Evolutionary conservation across 2,329 filamentous ascomycete species (phyloP), one percentile per base, ranked within the genome.

Genomic region (Plectosphaerella plurivora): DNA sequence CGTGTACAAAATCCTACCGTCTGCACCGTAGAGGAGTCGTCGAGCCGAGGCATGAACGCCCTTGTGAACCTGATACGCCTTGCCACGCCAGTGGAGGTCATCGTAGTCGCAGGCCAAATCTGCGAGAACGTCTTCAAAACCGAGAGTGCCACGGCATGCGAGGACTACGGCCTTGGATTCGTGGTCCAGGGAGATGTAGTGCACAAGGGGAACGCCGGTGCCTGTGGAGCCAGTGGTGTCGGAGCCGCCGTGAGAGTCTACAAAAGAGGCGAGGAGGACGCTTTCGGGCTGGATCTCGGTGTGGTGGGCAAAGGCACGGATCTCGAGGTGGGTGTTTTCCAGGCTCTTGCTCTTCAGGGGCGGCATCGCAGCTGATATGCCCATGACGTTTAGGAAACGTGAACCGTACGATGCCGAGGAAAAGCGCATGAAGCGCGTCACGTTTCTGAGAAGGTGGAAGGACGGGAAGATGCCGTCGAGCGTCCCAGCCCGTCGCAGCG

Each of bases 31-130:
- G 0, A 90, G 70, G 1, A 90, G 74, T 11, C 86, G 79, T 18
- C 81, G 76, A 4, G 87, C 87, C 1, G 86, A 89, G 1, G 86
- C 85, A 62, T 89, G 85, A 51, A 90, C 84, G 14, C 87, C 87
- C 64, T 89, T 89, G 67, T 90, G 87, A 0, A 89, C 86, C 57
- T 86, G 83, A 71, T 87, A 89, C 1, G 72, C 70, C 53, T 76
- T 79, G 15, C 83, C 84, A 53, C 82, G 77, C 84, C 87, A 86
- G 5, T 72, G 56, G 10, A 88, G 68, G 51, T 84, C 77, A 58
- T 88, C 85, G 57, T 89, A 89, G 46, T 88, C 86, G 65, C 86
- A 89, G 28, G 86, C 86, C 78, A 89, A 82, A 61, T 89, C 87
- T 0, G 86, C 86, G 36, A 90, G 69, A 22, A 89, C 81, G 61